Base-by-base conservation (phyloP, 176 grass and related monocot genomes). In the Musa beccarii region DNA sequence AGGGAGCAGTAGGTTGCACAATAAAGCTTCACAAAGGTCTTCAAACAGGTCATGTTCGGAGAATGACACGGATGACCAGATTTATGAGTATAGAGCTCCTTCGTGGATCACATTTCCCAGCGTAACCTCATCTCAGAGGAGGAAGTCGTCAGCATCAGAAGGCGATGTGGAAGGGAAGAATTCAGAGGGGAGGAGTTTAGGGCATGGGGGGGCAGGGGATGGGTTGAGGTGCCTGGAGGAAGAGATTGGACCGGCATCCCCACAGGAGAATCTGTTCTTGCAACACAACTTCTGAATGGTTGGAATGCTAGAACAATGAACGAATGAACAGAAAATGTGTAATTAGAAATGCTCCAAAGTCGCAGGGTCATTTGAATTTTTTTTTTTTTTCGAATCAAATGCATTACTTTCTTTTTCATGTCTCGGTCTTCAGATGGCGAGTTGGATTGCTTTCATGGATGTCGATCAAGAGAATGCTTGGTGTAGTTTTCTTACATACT, bases 21-120 rank as follows among this genome's bases (percentile, higher is more conserved):
- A 98, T 68, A 93, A 93, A 81, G 88, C 89, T 16, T 93, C 94
- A 11, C 94, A 93, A 75, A 84, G 86, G 21, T 98, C 94, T 23
- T 98, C 90, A 2, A 98, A 98, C 61, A 84, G 85, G 75, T 98
- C 94, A 11, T 98, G 88, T 72, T 98, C 94, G 2, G 94, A 97
- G 82, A 97, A 90, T 4, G 93, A 93, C 52, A 85, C 66, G 5
- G 90, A 98, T 8, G 94, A 98, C 68, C 88, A 91, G 55, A 75
- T 83, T 76, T 83, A 89, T 0, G 94, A 93, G 82, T 90, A 90
- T 59, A 82, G 94, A 72, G 94, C 94, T n/a, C 94, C 94, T 70
- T 93, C 90, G 25, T 98, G 94, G 94, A 98, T 98, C 79, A 93
- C 90, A 8, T 93, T 98, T 61, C 94, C 94, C 55, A 98, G 94